Evolutionary conservation across 148 eudicot species (phyloP).

Genomic region (Camellia sinensis): DNA sequence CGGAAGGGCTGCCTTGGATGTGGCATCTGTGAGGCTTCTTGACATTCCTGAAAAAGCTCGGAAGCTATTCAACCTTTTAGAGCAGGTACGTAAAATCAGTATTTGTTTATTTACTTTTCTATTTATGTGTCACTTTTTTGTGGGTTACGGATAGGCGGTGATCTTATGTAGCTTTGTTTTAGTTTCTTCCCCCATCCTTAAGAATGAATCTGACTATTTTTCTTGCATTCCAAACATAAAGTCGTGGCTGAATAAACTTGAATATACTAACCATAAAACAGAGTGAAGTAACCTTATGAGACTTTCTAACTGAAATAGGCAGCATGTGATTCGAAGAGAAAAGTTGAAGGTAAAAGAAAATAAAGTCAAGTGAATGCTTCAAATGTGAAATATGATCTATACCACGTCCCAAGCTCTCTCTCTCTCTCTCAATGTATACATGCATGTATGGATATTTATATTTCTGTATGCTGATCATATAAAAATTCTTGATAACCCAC

Average conservation of each 20-base stretch:
- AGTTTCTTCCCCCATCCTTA: not conserved
- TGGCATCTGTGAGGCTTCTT: constrained; percentile 75
- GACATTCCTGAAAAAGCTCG: constrained; percentile 86
- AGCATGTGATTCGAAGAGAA: not conserved
- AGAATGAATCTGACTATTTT: not conserved
- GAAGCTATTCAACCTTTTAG: constrained; percentile 72
- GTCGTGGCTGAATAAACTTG: not conserved
- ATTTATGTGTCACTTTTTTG: not conserved
- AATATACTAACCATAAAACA: not conserved
- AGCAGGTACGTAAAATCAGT: constrained; percentile 53
- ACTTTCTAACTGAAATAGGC: not conserved
- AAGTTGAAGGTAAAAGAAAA: not conserved
- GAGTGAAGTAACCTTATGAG: not conserved
- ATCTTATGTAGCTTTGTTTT: not conserved
- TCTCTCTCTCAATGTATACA: not conserved
- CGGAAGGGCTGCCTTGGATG: constrained; percentile 77
- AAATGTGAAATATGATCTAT: not conserved
- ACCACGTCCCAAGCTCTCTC: not conserved
- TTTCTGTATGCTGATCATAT: not conserved
- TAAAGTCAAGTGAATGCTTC: not conserved
- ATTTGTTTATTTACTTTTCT: not conserved
- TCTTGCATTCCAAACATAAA: not conserved
- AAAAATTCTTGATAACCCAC: not conserved
- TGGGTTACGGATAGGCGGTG: not conserved
- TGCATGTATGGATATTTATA: too few relatives aligned